Base-by-base conservation (phyloP, 2,329 filamentous ascomycete genomes). In the Uncinocarpus reesii region DNA sequence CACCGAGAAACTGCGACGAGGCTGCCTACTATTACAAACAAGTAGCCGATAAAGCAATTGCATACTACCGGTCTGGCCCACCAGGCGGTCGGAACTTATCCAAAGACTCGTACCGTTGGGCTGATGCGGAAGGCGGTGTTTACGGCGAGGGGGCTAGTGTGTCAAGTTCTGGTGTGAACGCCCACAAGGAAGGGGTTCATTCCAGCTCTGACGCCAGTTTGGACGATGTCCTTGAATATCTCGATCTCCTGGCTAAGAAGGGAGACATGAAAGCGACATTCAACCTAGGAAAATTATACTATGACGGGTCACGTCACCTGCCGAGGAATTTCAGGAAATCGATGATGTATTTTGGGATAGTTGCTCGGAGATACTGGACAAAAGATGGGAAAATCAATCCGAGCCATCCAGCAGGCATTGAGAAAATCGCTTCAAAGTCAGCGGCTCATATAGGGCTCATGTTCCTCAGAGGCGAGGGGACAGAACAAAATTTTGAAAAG, bases 101-200 rank as follows among this genome's bases (percentile, higher is more conserved):
- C 2, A 77, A 79, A 24, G 84, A 95, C 60, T 79, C 83, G 5
- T 93, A 86, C 69, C 80, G 86, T 49, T 84, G 95, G 58, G 86
- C 88, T 2, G 93, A 98, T 60, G 87, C 95, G 42, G 73, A 83
- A 24, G 93, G 92, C 6, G 92, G 92, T 36, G 84, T 95, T 5
- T 98, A 95, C 62, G 93, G 92, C 40, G 87, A 95, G 66, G 93
- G 92, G 2, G 92, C 92, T 10, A 96, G 90, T 62, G 86, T 83
- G 32, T 83, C 83, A 20, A 95, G 88, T 61, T 84, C 92, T 0
- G 92, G 92, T 3, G 75, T 78, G 49, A 89, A 94, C 61, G 87
- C 88, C 3, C 77, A 83, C 58, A 81, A 81, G 53, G 79, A 81
- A 16, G 80, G 80, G 48, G 76, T 81, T 1, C 82, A 84, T 55